phyloP scores from a whole-genome alignment of 768 basidiomycete species.

The Mycena haematopus region DNA sequence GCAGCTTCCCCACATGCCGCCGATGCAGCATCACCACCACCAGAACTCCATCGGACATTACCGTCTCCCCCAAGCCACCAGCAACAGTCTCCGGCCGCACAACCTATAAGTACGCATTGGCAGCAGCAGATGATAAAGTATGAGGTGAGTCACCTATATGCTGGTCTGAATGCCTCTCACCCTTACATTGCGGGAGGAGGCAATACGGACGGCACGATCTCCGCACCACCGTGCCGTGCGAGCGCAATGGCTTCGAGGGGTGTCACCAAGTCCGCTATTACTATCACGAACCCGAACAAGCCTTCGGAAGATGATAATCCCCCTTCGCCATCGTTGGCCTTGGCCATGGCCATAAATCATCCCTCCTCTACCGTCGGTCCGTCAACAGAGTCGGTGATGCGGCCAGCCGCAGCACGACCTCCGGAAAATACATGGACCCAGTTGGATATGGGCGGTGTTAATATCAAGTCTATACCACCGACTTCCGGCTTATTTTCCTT shows the following conservation, averaged over 20 bases:
- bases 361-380: conserved; percentile 82
- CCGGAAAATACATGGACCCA: conserved; percentile 87
- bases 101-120: conserved; percentile 85
- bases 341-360: conserved; percentile 54
- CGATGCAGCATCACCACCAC: conserved; percentile 73
- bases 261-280: conserved; percentile 84
- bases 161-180: conserved; percentile 28
- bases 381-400: conserved; percentile 63
- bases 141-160: conserved; percentile 66
- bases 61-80: conserved; percentile 79
- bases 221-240: conserved; percentile 96
- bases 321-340: conserved; percentile 41
- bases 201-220: conserved; percentile 83
- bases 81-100: conserved; percentile 62
- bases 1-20: conserved; percentile 62
- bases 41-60: conserved; percentile 83
- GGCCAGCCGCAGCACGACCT: conserved; percentile 67
- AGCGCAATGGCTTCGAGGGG: conserved; percentile 93
- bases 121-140: conserved; percentile 92
- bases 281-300: conserved; percentile 91
- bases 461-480: conserved; percentile 87
- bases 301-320: conserved; percentile 45
- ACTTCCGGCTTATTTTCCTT: conserved; percentile 81
- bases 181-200: conserved; percentile 50
- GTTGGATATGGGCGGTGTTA: conserved; percentile 95